A percentile compares a stretch with the other conserved stretches of the same genome.
These are phyloP conservation scores for Beauveria medogensis DNA, from an alignment of 2,329 filamentous ascomycete species.

Conservation along the genomic window DNA sequence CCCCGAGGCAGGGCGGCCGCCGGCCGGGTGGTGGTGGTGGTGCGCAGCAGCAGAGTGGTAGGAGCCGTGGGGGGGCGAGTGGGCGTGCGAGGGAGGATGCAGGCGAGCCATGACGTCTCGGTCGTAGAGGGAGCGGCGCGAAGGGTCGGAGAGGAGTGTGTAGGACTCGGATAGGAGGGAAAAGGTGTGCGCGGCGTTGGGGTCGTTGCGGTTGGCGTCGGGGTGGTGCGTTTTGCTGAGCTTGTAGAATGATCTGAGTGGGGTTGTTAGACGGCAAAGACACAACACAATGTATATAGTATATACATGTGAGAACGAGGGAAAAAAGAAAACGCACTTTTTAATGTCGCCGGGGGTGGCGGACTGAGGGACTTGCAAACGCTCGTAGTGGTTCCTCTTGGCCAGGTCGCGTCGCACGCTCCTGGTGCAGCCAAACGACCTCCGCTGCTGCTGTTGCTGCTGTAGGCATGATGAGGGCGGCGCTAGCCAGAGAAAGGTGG, in stretches of 20 bases:
- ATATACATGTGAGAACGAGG: background rate
- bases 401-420: constrained; percentile 17
- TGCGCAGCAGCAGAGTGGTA: constrained; percentile 39
- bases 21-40: constrained; percentile 52
- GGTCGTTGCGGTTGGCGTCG: constrained; percentile 76
- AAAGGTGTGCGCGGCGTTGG: constrained; percentile 65
- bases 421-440: constrained; percentile 17
- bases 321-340: constrained; percentile 42
- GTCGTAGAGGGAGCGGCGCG: constrained; percentile 77
- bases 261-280: background rate
- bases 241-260: constrained; percentile 65
- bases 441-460: constrained; percentile 15
- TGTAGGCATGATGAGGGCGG: background rate
- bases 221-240: constrained; percentile 91
- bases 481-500: background rate
- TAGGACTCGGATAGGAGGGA: constrained; percentile 81
- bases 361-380: constrained; percentile 60
- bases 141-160: constrained; percentile 60
- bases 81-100: constrained; percentile 19
- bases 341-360: constrained; percentile 77
- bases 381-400: constrained; percentile 68
- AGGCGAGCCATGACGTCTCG: constrained; percentile 51
- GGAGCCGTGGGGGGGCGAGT: constrained; percentile 29
- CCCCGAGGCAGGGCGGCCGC: constrained; percentile 71
- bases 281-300: background rate